Evolutionary conservation across 768 basidiomycete genomes (phyloP).

Genomic region (Boletus tomentosulus): DNA sequence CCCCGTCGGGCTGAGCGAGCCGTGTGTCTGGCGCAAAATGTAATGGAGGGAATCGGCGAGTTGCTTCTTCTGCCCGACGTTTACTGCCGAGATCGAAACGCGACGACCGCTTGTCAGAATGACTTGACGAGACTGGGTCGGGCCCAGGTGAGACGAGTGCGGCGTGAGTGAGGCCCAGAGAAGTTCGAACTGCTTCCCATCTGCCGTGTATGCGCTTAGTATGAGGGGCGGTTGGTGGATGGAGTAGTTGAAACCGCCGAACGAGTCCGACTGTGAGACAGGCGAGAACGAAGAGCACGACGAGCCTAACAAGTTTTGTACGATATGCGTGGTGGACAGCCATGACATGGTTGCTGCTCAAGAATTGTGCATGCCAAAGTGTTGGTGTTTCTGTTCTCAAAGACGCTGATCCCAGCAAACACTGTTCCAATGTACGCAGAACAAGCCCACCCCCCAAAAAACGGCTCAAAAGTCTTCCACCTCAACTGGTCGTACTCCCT

Average conservation of each 20-base stretch:
- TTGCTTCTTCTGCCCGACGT: constrained; percentile 5
- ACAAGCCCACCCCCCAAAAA: too few relatives aligned
- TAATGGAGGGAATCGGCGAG: constrained; percentile 14
- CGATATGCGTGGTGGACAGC: constrained; percentile 12
- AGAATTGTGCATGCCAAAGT: not conserved
- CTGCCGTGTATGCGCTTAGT: constrained; percentile 24
- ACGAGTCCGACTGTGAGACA: constrained; percentile 20
- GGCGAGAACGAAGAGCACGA: constrained; percentile 21
- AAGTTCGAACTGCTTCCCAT: constrained; percentile 30
- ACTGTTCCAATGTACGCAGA: not conserved
- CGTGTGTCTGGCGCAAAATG: constrained; percentile 18
- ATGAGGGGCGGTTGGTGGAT: not conserved
- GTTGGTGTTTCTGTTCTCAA: too few relatives aligned
- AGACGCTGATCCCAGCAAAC: not conserved
- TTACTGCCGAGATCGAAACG: constrained; percentile 24
- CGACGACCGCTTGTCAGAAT: constrained; percentile 10
- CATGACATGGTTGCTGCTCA: constrained; percentile 18
- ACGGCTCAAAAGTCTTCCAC: constrained; percentile 30
- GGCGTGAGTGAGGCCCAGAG: constrained; percentile 24
- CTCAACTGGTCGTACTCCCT: constrained; percentile 47
- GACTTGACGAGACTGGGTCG: not conserved
- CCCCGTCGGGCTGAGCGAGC: too few relatives aligned
- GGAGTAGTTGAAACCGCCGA: constrained; percentile 7
- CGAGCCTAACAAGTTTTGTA: constrained; percentile 12
- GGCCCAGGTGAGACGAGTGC: not conserved